Percentiles rank a stretch among this genome's conserved stretches.
phyloP scores from a whole-genome alignment of 2,329 filamentous ascomycete genomes.

The Pyrenochaeta sp. region DNA sequence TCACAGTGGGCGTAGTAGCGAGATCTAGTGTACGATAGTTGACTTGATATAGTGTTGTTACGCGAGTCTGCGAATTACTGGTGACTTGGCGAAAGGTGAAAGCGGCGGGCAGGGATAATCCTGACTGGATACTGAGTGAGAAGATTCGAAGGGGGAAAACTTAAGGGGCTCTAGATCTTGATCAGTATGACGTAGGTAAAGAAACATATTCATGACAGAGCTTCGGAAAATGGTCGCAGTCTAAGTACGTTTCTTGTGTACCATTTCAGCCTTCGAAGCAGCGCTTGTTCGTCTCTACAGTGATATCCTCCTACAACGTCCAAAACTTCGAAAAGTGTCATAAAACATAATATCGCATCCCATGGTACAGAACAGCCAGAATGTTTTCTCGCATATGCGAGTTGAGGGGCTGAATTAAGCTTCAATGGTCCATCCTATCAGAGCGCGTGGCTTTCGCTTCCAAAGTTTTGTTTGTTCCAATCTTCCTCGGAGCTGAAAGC shows the following conservation, averaged over 20 bases:
- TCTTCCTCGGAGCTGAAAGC: constrained; percentile 4
- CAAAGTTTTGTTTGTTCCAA: constrained; percentile 3
- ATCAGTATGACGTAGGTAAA: background rate
- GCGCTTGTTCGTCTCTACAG: too few relatives aligned
- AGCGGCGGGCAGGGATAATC: background rate
- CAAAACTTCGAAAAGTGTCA: too few relatives aligned
- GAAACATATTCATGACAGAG: too few relatives aligned
- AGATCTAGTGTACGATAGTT: background rate
- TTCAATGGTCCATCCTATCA: background rate
- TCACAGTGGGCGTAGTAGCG: background rate
- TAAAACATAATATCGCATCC: background rate
- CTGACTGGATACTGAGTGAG: background rate
- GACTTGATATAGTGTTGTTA: background rate
- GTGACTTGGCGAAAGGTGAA: background rate
- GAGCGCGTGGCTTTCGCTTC: constrained; percentile 9
- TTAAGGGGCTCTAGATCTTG: background rate
- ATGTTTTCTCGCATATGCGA: background rate
- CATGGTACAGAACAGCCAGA: background rate
- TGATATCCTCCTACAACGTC: too few relatives aligned
- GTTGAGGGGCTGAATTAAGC: background rate
- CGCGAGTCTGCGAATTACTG: background rate
- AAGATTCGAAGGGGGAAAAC: background rate
- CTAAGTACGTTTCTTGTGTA: too few relatives aligned
- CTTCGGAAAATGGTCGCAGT: too few relatives aligned
- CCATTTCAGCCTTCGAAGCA: too few relatives aligned